Percentiles rank a stretch among this genome's conserved stretches.
These are phyloP conservation scores for Aspergillus coremiiformis DNA, from an alignment of 495 filamentous ascomycete genomes.

Conservation along the genomic window DNA sequence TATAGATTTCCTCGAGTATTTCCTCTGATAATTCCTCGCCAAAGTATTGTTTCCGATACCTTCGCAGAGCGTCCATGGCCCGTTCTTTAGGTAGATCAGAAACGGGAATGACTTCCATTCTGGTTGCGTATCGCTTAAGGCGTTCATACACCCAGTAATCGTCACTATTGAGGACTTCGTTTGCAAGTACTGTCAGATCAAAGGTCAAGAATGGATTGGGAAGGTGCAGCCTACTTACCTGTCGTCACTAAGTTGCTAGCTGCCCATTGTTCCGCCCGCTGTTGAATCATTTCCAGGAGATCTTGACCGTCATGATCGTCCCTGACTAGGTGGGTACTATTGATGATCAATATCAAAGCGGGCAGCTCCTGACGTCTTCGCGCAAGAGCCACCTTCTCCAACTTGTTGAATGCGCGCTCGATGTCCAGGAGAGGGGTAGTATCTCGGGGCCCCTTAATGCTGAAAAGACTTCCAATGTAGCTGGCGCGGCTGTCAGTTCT, in stretches of 20 bases:
- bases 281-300: conserved; percentile 88
- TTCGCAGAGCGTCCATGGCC: conserved; percentile 65
- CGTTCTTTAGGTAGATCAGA: conserved; percentile 68
- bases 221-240: conserved; percentile 28
- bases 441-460: conserved; percentile 85
- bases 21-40: conserved; percentile 45
- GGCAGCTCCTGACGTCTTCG: conserved; percentile 49
- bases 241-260: conserved; percentile 81
- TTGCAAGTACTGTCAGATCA: neutral
- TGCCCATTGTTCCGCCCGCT: conserved; percentile 93
- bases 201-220: neutral
- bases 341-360: conserved; percentile 83
- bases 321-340: conserved; percentile 79
- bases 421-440: conserved; percentile 87
- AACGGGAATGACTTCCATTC: conserved; percentile 85
- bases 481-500: conserved; percentile 39
- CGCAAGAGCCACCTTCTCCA: conserved; percentile 84
- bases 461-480: conserved; percentile 93
- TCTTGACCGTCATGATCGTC: conserved; percentile 89
- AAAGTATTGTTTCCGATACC: conserved; percentile 67
- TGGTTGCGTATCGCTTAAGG: conserved; percentile 78
- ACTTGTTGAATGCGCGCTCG: conserved; percentile 91
- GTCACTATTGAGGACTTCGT: conserved; percentile 74
- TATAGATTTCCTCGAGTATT: conserved; percentile 68
- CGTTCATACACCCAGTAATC: conserved; percentile 98